Evolutionary conservation across 2,329 filamentous ascomycete species (phyloP), one percentile per base, ranked within the genome.

Genomic region (Emericellopsis atlantica): DNA sequence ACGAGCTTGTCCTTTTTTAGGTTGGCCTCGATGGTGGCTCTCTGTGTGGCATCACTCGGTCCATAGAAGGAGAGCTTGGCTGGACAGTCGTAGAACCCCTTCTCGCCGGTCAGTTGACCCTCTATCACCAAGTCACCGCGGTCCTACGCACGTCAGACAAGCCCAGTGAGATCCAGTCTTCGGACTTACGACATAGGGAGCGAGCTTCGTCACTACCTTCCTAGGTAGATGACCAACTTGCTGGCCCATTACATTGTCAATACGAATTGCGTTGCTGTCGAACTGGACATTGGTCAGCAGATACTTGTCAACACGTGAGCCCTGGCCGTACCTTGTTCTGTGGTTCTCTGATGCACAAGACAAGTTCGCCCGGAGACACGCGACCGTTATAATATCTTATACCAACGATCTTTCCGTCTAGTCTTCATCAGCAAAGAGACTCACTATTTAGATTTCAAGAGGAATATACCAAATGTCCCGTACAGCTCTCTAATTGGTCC

Each of bases 211-310:
- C 1, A 79, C 85, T 18, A 86, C 53, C 1, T 61, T 66, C 11
- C 76, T 68, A 6, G 84, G 81, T 33, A 94, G 66, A 58, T 94
- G 86, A 1, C 87, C 87, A 49, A 94, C 84, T 51, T 93, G 86
- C 7, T 59, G 56, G 14, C 76, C 73, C 52, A 83, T 72, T 12
- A 89, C 84, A 56, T 92, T 93, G 50, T 84, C 71, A 2, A 93
- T 75, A 5, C 77, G 74, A 43, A 93, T 86, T 0, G 86, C 86
- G 59, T 92, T 92, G 6, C 49, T 46, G 53, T 92, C 84, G 53
- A 82, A 84, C 48, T 40, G n/a, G 4, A 29, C 9, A 29, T 29
- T 29, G 8, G 9, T 29, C 26, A 29, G 26, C 26, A 29, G 5
- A 22, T 21, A 14, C 18, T 36, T 9, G 15, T 22, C 11, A 23